Evolutionary conservation across 2,329 filamentous ascomycete species (phyloP).

Genomic region (Cladosporium cucumerinum): DNA sequence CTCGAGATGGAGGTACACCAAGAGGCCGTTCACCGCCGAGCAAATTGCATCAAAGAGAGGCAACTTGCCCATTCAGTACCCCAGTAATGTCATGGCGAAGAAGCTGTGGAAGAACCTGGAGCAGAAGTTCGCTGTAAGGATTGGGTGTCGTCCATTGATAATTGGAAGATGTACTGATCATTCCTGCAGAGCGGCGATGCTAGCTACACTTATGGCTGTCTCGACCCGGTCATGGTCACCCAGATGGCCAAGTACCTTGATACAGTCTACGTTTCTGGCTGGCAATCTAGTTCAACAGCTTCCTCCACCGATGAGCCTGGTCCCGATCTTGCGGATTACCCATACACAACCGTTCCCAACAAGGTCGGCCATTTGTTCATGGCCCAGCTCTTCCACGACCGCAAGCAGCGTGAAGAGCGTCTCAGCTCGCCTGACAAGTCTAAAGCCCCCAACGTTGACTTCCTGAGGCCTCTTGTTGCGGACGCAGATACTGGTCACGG

Average conservation of each 20-base stretch:
- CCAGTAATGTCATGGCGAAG: constrained; percentile 83
- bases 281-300: constrained; percentile 96
- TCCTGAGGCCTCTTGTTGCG: constrained; percentile 90
- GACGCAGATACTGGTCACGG: constrained; percentile 97
- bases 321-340: constrained; percentile 96
- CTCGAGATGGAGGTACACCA: constrained; percentile 87
- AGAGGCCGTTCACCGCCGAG: constrained; percentile 89
- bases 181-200: constrained; percentile 67
- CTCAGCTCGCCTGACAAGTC: constrained; percentile 71
- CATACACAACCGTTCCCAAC: constrained; percentile 90
- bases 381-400: constrained; percentile 98
- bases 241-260: constrained; percentile 99
- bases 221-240: constrained; percentile 97
- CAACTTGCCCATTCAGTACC: constrained; percentile 84
- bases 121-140: constrained; percentile 72
- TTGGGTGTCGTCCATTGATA: neutral
- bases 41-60: constrained; percentile 96
- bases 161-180: neutral
- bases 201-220: constrained; percentile 93
- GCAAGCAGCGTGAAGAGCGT: constrained; percentile 96
- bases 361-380: constrained; percentile 98
- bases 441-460: constrained; percentile 79
- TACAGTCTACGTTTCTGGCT: constrained; percentile 97
- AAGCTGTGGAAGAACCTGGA: constrained; percentile 94
- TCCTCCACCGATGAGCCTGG: constrained; percentile 94